Evolutionary conservation across 345 rosid species (phyloP), one percentile per base, ranked within the genome.

Genomic region (Cochlearia excelsa): DNA sequence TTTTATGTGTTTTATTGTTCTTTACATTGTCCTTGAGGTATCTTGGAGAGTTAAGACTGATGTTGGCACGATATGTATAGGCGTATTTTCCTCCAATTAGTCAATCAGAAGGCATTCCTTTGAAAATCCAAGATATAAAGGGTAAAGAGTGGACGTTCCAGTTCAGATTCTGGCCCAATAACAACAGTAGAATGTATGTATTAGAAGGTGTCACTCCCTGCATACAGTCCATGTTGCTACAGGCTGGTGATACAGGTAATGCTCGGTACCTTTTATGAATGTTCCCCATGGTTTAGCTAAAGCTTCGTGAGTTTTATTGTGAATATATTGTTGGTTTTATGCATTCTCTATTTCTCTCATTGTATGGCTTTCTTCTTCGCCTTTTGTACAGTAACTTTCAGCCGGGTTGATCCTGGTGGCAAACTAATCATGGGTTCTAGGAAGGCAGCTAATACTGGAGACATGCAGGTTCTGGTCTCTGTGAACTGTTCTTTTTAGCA

Each of bases 81-180:
- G 92, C 96, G 42, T 88, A 84, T 70, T 91, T 91, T 76, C 98
- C 98, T 81, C 75, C 83, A 5, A 88, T 91, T 70, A 79, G 84
- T 51, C 98, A 88, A 78, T 86, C 96, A 3, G 98, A 91, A 79
- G 96, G 98, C 46, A 70, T 88, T 76, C 96, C 95, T 51, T 58
- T 88, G 73, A 81, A 71, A 81, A 77, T 91, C 69, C 96, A 86
- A 79, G 96, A 91, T 63, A 79, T 84, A 46, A 88, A 66, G 72
- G 96, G 96, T 49, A 84, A 80, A 68, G 96, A 91, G 73, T 91
- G 98, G 98, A 82, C 82, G 3, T 91, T 91, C 53, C 98, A 91
- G 80, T 91, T 91, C 82, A 85, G 98, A 72, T 91, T 84, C 81
- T 91, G 98, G 98, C 98, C 98, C 11, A 91, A 91, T 74, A 91